Evolutionary conservation across 257 asterid genomes (phyloP), one percentile per base, ranked within the genome.

Genomic region (Nicotiana tomentosiformis): DNA sequence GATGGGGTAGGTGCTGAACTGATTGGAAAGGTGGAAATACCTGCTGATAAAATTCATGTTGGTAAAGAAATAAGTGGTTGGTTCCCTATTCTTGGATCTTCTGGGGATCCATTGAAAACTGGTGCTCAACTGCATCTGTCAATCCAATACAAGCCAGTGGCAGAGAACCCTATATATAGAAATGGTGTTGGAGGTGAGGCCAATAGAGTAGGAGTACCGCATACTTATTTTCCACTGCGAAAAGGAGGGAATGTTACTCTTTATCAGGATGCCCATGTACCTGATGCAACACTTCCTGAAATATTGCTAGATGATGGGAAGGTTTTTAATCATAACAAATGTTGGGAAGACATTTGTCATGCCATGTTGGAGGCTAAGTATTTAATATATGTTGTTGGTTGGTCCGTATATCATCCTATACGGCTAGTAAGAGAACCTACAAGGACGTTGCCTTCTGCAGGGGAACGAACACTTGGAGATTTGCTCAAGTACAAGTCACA

Each of bases 401-500:
- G 98, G 97, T 93, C 98, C 5, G 86, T 93, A 7, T 92, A 66
- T 82, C 97, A 92, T 55, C 89, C 88, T 90, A 94, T 93, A 78
- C 87, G 60, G 85, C 82, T 93, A 83, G 92, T 92, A 76, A 91
- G 98, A 80, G 98, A 93, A 87, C 97, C 92, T 4, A 92, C 90
- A 20, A 88, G 77, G 66, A 95, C 93, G 4, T 86, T 95, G 87
- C 98, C 99, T 0, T 85, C 77, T 32, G 97, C 97, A 26, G 99
- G 98, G 68, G 85, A 92, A 84, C 85, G 93, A 91, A 92, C 78
- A 81, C 86, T 95, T 66, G 99, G 99, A 62, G 99, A 95, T 65
- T 77, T 95, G 86, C 92, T 95, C 6, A 94, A 91, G 86, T 95
- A 94, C 83, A 95, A 95, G 86, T 95, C 99, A 26, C 97, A 95